Conservation (phyloP, 2,329 filamentous ascomycete genomes). For the Diaporthe eres region DNA sequence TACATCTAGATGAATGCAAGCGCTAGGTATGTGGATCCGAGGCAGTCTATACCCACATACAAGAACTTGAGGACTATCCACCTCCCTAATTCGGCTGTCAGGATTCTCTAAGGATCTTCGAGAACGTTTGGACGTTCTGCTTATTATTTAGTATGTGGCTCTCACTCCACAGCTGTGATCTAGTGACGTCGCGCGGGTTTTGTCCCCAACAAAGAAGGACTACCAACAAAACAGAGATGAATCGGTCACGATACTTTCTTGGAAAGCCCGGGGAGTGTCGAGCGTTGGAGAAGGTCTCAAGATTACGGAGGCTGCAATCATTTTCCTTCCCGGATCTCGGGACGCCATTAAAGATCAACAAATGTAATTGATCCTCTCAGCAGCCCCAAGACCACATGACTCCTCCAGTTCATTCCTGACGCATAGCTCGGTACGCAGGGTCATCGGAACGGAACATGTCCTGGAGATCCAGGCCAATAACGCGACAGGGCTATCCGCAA, state of each 20-base stretch:
- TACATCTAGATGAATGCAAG: not conserved
- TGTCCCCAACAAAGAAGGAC: not conserved
- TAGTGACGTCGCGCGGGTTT: not conserved
- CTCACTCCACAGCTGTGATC: not conserved
- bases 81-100: not conserved
- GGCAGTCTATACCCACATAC: not conserved
- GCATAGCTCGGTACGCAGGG: not conserved
- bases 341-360: too few species aligned
- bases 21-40: not conserved
- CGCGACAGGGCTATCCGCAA: too few species aligned
- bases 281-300: too few species aligned
- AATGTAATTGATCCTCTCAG: too few species aligned
- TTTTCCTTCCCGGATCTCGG: too few species aligned
- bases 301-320: too few species aligned
- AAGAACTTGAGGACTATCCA: not conserved
- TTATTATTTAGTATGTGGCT: not conserved
- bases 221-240: too few species aligned
- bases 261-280: too few species aligned
- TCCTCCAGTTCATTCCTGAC: not conserved
- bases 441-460: slow-evolving; percentile 66
- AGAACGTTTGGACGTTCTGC: not conserved
- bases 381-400: too few species aligned
- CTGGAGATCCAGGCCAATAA: too few species aligned
- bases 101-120: not conserved
- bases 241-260: too few species aligned